These are phyloP conservation scores for Hyaloperonospora arabidopsidis DNA, from an alignment of 352 stramenopile genomes.

Conservation along the genomic window DNA sequence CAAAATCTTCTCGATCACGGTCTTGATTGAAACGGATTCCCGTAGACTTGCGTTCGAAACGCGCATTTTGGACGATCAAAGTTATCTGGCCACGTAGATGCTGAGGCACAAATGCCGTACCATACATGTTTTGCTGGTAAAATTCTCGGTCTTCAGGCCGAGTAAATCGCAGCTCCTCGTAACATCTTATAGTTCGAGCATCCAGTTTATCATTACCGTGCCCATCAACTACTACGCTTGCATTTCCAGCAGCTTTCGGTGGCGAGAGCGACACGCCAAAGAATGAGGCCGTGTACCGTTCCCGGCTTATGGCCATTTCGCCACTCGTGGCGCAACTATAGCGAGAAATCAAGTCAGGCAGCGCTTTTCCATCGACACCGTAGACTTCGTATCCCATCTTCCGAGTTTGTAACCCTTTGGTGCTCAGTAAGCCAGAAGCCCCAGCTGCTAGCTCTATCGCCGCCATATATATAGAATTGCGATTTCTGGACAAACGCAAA, in stretches of 20 bases:
- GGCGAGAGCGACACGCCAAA: constrained; percentile 27
- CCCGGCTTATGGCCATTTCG: constrained; percentile 20
- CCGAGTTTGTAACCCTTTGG: background rate
- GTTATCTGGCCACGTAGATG: constrained; percentile 32
- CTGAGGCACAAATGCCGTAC: constrained; percentile 46
- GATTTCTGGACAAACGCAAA: constrained; percentile 43
- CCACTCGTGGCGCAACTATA: constrained; percentile 26
- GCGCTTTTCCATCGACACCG: constrained; percentile 16
- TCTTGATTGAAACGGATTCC: constrained; percentile 56
- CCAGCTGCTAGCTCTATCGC: constrained; percentile 15
- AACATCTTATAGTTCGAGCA: constrained; percentile 21
- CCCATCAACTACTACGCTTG: constrained; percentile 1
- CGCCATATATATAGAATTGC: constrained; percentile 46
- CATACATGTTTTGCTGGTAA: constrained; percentile 50
- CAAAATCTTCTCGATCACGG: constrained; percentile 48
- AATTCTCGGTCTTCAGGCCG: constrained; percentile 32
- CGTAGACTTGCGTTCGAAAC: constrained; percentile 49
- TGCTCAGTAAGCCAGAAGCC: constrained; percentile 2
- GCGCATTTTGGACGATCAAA: constrained; percentile 38
- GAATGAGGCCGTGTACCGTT: constrained; percentile 23
- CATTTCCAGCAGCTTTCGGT: constrained; percentile 17
- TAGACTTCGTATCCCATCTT: constrained; percentile 33
- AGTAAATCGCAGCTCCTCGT: constrained; percentile 38
- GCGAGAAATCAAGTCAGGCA: constrained; percentile 28
- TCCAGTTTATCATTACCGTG: background rate